Base-by-base conservation (phyloP, 2,329 filamentous ascomycete genomes). In the Ophiostoma piceae region DNA sequence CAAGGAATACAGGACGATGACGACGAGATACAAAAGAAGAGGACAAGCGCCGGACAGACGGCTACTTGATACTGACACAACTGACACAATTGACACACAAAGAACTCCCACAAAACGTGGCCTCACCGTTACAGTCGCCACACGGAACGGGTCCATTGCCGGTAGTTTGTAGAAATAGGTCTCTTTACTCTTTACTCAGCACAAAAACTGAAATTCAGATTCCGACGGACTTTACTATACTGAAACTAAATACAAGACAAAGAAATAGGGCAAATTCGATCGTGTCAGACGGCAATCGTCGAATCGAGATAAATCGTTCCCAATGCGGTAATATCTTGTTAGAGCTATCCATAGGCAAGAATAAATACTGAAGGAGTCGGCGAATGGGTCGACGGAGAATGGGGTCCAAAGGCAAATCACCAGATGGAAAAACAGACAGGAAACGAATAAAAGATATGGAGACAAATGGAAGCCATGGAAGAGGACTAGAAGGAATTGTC, bases 131-230 rank as follows among this genome's bases (percentile, higher is more conserved):
- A 8, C 9, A 29, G 9, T 57, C 51, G 51, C 51, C 51, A 57
- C 51, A 57, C 51, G 51, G 51, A 57, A 57, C 51, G 51, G 51
- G 51, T 22, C 51, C 12, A 57, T n/a, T 57, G 51, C 51, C 9
- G 22, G 51, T 57, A 57, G 51, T 8, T 26, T 14, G n/a, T 26
- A 14, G 51, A 9, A 57, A 1, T 14, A 29, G 26, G 26, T 29
- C 26, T 29, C 26, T 29, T 29, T 54, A 7, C n/a, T 54, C 8
- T 39, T 37, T n/a, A 12, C 47, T n/a, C 7, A 19, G n/a, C 12
- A 57, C 3, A 26, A n/a, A 14, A 41, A 41, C 39, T 41, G 9
- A 41, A 9, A 41, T 14, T 41, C 1, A 14, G 9, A 41, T 41
- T 41, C 43, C 16, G 43, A n/a, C 43, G 43, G 43, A 47, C 43